Conservation (phyloP, 495 filamentous ascomycete genomes). For the Aspergillus sclerotiicarbonarius region DNA sequence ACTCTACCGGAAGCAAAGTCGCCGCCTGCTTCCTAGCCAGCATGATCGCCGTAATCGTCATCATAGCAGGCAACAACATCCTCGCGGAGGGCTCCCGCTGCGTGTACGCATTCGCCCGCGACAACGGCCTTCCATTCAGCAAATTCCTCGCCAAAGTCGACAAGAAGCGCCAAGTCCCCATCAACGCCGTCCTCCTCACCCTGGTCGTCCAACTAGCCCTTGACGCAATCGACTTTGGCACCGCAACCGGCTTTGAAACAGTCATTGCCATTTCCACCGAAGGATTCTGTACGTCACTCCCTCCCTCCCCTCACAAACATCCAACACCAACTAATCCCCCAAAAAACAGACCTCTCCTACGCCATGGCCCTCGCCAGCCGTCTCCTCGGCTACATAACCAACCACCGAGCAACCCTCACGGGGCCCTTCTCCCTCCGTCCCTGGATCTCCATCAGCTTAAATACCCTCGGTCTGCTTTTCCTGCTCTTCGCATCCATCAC, state of each 20-base stretch:
- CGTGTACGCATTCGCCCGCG: slow-evolving; percentile 40
- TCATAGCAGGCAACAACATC: slow-evolving; percentile 29
- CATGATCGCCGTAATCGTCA: slow-evolving; percentile 31
- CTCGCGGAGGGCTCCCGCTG: slow-evolving; percentile 40
- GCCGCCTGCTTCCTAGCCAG: slow-evolving; percentile 28
- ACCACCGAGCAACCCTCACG: slow-evolving; percentile 28
- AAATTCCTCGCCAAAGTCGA: slow-evolving; percentile 32
- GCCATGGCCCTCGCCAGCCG: slow-evolving; percentile 54
- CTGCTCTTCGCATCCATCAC: slow-evolving; percentile 54
- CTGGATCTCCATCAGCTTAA: slow-evolving; percentile 45
- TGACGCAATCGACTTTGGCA: slow-evolving; percentile 58
- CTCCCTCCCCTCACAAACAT: background rate
- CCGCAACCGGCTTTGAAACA: slow-evolving; percentile 55
- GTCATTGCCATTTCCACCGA: slow-evolving; percentile 56
- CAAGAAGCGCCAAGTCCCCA: slow-evolving; percentile 41
- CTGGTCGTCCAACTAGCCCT: slow-evolving; percentile 52
- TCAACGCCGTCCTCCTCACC: slow-evolving; percentile 50
- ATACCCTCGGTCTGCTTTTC: slow-evolving; percentile 51
- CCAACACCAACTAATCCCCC: slow-evolving; percentile 6
- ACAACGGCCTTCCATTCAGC: slow-evolving; percentile 36
- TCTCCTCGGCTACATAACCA: slow-evolving; percentile 47
- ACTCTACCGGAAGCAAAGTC: slow-evolving; percentile 19
- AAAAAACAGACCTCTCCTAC: slow-evolving; percentile 50
- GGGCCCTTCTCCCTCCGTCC: slow-evolving; percentile 30
- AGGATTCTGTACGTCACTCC: slow-evolving; percentile 53